Evolutionary conservation across 371 early-diverging fungal species (phyloP).

Genomic region (Mucor plumbeus): DNA sequence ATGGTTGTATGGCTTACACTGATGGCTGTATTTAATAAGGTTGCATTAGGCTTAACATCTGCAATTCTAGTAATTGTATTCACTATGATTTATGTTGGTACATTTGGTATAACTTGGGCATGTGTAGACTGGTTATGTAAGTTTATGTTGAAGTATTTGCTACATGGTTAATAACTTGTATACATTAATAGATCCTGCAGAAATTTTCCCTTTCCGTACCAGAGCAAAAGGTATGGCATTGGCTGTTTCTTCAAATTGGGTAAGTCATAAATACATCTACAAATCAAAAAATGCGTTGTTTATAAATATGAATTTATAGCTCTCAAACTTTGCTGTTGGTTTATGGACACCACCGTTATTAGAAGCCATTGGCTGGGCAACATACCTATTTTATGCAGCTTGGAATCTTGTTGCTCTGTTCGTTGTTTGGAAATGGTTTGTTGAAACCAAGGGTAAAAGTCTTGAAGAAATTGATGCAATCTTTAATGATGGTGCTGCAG

Average conservation of each 20-base stretch:
- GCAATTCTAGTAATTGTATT: constrained; percentile 43
- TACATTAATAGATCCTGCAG: constrained; percentile 55
- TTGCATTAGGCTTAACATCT: constrained; percentile 40
- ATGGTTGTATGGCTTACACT: constrained; percentile 43
- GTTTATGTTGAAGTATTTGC: constrained; percentile 4
- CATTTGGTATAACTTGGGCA: constrained; percentile 47
- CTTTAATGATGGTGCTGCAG: constrained; percentile 37
- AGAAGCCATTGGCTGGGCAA: constrained; percentile 36
- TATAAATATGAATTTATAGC: constrained; percentile 3
- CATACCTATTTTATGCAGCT: constrained; percentile 56
- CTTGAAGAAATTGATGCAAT: constrained; percentile 58
- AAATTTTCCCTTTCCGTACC: constrained; percentile 58
- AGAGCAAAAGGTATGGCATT: constrained; percentile 47
- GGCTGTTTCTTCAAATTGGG: constrained; percentile 69
- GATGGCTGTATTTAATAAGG: constrained; percentile 48
- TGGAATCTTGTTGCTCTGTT: constrained; percentile 39
- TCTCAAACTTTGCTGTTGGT: constrained; percentile 51
- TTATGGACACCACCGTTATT: constrained; percentile 44
- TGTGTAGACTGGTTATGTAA: constrained; percentile 48
- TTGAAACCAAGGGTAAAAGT: constrained; percentile 58
- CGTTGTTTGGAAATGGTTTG: constrained; percentile 40
- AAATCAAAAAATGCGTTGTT: not conserved
- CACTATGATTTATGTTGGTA: constrained; percentile 42
- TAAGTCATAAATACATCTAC: constrained; percentile 16
- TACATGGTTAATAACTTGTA: not conserved